These are phyloP conservation scores for Claviceps lovelessii DNA, from an alignment of 2,329 filamentous ascomycete species.

Conservation along the genomic window DNA sequence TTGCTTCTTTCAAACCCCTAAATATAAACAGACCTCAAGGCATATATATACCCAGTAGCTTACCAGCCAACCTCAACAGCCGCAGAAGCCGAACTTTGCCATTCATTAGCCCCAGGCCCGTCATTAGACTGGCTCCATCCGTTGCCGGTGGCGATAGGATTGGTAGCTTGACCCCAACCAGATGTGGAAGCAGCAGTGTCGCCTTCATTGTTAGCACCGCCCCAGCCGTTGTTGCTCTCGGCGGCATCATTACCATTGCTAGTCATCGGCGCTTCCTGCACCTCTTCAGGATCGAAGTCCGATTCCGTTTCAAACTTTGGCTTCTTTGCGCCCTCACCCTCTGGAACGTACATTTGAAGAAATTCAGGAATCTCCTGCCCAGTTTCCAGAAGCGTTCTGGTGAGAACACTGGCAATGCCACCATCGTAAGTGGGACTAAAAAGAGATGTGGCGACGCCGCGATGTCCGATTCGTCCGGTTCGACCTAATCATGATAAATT, in stretches of 20 bases:
- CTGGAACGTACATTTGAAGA: slow-evolving; percentile 48
- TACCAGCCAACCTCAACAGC: neutral
- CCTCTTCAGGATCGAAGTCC: slow-evolving; percentile 31
- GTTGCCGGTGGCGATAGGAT: neutral
- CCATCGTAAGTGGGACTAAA: slow-evolving; percentile 61
- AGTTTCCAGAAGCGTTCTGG: slow-evolving; percentile 69
- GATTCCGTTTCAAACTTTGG: slow-evolving; percentile 42
- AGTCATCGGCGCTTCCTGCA: neutral
- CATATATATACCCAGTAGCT: neutral
- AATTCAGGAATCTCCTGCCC: slow-evolving; percentile 73
- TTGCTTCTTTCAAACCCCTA: neutral
- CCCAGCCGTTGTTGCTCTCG: slow-evolving; percentile 5
- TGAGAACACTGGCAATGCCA: slow-evolving; percentile 56
- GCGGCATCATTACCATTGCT: slow-evolving; percentile 6
- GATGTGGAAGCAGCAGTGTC: slow-evolving; percentile 4
- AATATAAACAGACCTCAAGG: neutral
- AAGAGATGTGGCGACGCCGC: slow-evolving; percentile 76
- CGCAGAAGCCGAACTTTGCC: neutral
- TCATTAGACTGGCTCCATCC: neutral
- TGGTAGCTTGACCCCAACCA: slow-evolving; percentile 2
- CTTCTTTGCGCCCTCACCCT: slow-evolving; percentile 31
- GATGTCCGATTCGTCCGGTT: slow-evolving; percentile 83
- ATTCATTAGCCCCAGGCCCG: neutral
- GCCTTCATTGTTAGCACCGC: neutral
- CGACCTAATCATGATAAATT: slow-evolving; percentile 43